phyloP scores from a whole-genome alignment of 208 protist species.

The Acanthamoeba triangularis region DNA sequence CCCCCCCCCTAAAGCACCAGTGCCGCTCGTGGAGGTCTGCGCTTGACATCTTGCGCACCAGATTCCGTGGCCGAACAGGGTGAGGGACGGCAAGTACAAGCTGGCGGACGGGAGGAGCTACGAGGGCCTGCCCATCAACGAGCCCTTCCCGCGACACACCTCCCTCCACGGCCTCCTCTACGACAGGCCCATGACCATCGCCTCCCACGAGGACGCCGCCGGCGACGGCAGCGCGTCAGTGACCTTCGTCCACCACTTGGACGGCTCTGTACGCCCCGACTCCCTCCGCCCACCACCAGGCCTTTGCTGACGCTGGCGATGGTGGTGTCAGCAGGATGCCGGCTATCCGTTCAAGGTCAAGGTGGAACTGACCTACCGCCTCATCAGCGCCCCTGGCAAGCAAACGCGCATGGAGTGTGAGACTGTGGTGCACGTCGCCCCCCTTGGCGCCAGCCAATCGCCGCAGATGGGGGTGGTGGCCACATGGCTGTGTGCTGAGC shows the following conservation, averaged over 20 bases:
- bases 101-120: neutral
- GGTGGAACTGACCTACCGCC: conserved; percentile 41
- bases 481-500: no score
- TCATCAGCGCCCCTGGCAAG: neutral
- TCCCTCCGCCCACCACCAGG: neutral
- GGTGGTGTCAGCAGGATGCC: neutral
- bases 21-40: neutral
- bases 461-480: no score
- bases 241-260: neutral
- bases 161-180: conserved; percentile 39
- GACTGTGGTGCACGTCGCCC: neutral
- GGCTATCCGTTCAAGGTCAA: conserved; percentile 21
- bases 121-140: conserved; percentile 45
- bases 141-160: conserved; percentile 22
- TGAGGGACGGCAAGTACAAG: conserved; percentile 14
- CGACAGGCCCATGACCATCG: neutral
- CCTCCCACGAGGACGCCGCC: neutral
- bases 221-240: neutral
- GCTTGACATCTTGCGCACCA: neutral
- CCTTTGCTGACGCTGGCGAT: neutral
- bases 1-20: neutral
- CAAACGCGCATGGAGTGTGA: neutral
- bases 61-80: conserved; percentile 37
- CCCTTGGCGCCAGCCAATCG: no score
- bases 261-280: neutral